Percentiles rank a stretch among this genome's conserved stretches.
phyloP scores from a whole-genome alignment of 2,329 filamentous ascomycete genomes.

The Verticillium tricorpus region DNA sequence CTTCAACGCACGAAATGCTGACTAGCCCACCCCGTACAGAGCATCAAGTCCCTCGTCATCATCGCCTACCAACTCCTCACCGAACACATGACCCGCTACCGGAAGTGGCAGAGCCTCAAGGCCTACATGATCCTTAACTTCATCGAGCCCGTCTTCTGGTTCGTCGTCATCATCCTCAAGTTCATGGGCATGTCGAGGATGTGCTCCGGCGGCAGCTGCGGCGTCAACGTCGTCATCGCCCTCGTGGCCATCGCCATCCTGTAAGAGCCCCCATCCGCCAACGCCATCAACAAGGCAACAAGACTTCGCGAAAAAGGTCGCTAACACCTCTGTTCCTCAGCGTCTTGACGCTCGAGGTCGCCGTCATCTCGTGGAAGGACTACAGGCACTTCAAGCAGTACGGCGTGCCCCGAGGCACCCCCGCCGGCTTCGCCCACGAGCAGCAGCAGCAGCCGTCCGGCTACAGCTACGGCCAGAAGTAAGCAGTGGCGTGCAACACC shows the following conservation, averaged over 20 bases:
- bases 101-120: conserved; percentile 32
- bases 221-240: conserved; percentile 1
- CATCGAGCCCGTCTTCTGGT: conserved; percentile 38
- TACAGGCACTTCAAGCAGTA: neutral
- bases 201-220: conserved; percentile 9
- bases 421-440: neutral
- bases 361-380: neutral
- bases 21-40: conserved; percentile 11
- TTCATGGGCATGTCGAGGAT: conserved; percentile 5
- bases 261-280: neutral
- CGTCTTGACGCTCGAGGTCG: neutral
- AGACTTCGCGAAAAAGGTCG: too few relatives aligned
- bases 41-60: conserved; percentile 32
- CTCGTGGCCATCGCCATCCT: neutral
- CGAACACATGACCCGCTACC: conserved; percentile 24
- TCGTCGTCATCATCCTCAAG: conserved; percentile 19
- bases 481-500: too few relatives aligned
- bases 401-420: neutral
- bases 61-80: conserved; percentile 34
- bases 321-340: neutral
- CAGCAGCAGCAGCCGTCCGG: neutral
- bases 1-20: neutral
- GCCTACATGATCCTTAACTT: conserved; percentile 34
- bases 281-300: too few relatives aligned
- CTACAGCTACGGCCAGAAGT: neutral